Evolutionary conservation across 2,329 filamentous ascomycete genomes (phyloP), one percentile per base, ranked within the genome.

Genomic region (Blastomyces gilchristii): DNA sequence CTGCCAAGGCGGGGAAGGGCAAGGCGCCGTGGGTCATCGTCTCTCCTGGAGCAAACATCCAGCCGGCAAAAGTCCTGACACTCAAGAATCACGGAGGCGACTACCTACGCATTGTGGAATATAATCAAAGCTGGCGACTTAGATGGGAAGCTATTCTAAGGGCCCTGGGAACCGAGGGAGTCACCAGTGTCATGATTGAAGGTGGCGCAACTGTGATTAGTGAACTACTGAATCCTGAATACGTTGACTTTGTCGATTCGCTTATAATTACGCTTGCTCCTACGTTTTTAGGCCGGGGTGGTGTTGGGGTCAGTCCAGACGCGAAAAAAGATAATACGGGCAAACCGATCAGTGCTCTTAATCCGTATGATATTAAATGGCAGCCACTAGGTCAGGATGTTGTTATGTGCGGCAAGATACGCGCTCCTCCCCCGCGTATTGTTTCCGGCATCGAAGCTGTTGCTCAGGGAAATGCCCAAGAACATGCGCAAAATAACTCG

Each of bases 181-280:
- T 96, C 54, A 75, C 76, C 61, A 96, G 91, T 71, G 80, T 97
- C 63, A 97, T 97, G 93, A 82, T 97, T 58, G 93, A 97, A 74
- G 93, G 93, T 0, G 93, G 93, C 12, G 92, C 84, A 0, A 79
- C 81, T 12, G 85, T 97, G 43, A 90, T 97, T 72, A 95, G 94
- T 72, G 84, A 88, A 47, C 76, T 97, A 22, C 80, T 97, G n/a
- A 79, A 82, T 49, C 80, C 83, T 2, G 77, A 78, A 37, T 84
- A 86, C 69, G 79, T 84, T 18, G 69, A 73, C n/a, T 77, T 91
- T 9, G 80, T 96, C 52, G 83, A 90, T 71, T 87, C 87, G 1
- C 86, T 96, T 58, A 88, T 97, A 69, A 82, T 97, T 63, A 97
- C 93, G 0, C 86, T 97, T 70, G 91, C 93, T 2, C 93, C 93